These are phyloP conservation scores for Thelonectria discophora DNA, from an alignment of 2,329 filamentous ascomycete genomes.

Conservation along the genomic window DNA sequence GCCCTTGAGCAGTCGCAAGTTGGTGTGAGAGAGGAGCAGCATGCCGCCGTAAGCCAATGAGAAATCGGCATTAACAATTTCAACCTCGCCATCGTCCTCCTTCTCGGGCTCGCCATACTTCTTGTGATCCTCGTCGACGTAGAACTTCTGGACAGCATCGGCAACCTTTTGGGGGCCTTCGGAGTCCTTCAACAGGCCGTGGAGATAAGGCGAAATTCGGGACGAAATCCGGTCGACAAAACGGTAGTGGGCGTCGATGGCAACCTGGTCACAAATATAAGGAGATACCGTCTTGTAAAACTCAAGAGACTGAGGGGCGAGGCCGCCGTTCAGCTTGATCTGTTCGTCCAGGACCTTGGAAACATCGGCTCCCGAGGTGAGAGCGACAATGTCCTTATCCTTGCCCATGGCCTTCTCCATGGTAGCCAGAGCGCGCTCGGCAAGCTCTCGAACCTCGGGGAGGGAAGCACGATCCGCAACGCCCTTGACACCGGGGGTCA, in stretches of 20 bases:
- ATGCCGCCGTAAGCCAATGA: constrained; percentile 98
- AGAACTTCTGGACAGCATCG: constrained; percentile 78
- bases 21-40: constrained; percentile 95
- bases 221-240: constrained; percentile 75
- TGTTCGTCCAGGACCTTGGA: constrained; percentile 77
- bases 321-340: constrained; percentile 73
- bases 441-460: constrained; percentile 93
- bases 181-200: constrained; percentile 70
- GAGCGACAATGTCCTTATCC: constrained; percentile 71
- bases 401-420: constrained; percentile 94
- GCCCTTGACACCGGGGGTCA: constrained; percentile 90
- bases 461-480: constrained; percentile 90
- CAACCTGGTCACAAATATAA: constrained; percentile 86
- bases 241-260: constrained; percentile 87
- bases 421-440: constrained; percentile 80
- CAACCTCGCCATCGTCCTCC: constrained; percentile 89
- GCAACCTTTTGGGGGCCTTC: constrained; percentile 71
- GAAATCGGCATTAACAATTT: constrained; percentile 98
- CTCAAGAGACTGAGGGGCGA: constrained; percentile 65
- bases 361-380: constrained; percentile 77
- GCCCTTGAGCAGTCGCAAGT: constrained; percentile 91
- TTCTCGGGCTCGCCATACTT: constrained; percentile 86
- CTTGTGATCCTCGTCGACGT: constrained; percentile 84
- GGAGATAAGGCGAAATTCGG: constrained; percentile 79
- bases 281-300: constrained; percentile 72